A percentile compares a stretch with the other conserved stretches of the same genome.
Conservation (phyloP, 345 rosid genomes). For the Melaleuca alternifolia region DNA sequence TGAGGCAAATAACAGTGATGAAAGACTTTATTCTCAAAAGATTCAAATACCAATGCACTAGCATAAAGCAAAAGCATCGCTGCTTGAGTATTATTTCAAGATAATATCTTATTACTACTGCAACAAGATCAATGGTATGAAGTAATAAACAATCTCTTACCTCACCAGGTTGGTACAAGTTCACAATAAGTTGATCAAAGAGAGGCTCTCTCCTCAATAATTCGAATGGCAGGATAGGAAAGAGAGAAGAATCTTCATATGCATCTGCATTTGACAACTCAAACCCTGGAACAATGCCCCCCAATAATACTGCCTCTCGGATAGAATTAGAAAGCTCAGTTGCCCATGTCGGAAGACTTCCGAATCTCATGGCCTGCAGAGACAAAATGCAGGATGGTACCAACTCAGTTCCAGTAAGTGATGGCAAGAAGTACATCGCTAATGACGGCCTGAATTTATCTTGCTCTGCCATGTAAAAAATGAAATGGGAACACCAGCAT, state of each 20-base stretch:
- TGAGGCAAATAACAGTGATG: background rate
- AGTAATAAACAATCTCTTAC: slow-evolving; percentile 10
- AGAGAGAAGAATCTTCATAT: background rate
- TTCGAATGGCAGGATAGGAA: slow-evolving; percentile 35
- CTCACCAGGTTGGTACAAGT: slow-evolving; percentile 81
- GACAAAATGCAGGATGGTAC: background rate
- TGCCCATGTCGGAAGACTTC: slow-evolving; percentile 82
- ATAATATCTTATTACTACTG: background rate
- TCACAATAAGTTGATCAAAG: slow-evolving; percentile 74
- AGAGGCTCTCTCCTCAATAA: slow-evolving; percentile 67
- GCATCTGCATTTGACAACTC: background rate
- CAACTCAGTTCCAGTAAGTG: background rate
- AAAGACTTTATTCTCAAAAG: background rate
- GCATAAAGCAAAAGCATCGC: background rate
- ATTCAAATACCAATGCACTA: background rate
- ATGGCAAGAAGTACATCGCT: background rate
- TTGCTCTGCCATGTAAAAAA: background rate
- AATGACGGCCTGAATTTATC: background rate
- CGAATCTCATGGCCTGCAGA: slow-evolving; percentile 82
- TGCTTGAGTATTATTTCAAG: background rate
- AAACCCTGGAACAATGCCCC: slow-evolving; percentile 16
- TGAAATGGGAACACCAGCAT: background rate
- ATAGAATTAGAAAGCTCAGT: slow-evolving; percentile 39
- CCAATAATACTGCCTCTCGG: slow-evolving; percentile 24
- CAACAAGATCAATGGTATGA: background rate